A percentile compares a stretch with the other conserved stretches of the same genome.
phyloP scores from a whole-genome alignment of 352 stramenopile species.

The Pythium phragmiticola region DNA sequence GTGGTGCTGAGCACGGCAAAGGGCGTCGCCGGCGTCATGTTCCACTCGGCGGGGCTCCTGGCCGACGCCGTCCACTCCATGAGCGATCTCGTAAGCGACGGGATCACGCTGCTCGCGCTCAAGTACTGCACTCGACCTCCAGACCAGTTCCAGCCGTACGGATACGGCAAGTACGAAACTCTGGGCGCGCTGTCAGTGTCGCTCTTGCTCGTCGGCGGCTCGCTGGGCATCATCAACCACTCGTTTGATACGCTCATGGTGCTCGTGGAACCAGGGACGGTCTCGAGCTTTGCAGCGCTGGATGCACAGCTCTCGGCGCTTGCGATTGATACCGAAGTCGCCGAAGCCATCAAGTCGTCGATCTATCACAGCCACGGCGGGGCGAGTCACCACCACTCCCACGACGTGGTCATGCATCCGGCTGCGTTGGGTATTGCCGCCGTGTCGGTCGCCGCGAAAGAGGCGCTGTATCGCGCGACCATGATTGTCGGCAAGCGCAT shows the following conservation, averaged over 20 bases:
- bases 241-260: conserved; percentile 64
- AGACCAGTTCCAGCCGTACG: conserved; percentile 85
- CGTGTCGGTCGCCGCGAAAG: conserved; percentile 89
- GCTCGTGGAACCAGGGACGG: conserved; percentile 36
- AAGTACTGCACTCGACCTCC: conserved; percentile 90
- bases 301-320: conserved; percentile 28
- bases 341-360: conserved; percentile 39
- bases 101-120: conserved; percentile 91
- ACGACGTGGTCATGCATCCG: conserved; percentile 44
- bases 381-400: conserved; percentile 2
- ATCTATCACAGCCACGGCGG: conserved; percentile 10
- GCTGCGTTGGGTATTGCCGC: conserved; percentile 81
- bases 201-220: conserved; percentile 61
- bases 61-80: conserved; percentile 94
- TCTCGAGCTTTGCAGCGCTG: conserved; percentile 20
- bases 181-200: conserved; percentile 64
- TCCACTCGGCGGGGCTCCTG: conserved; percentile 89
- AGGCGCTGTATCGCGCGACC: conserved; percentile 92
- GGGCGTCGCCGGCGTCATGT: conserved; percentile 66
- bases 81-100: conserved; percentile 94
- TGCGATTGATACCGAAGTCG: conserved; percentile 30
- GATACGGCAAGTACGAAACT: conserved; percentile 78
- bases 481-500: conserved; percentile 85
- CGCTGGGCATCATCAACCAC: conserved; percentile 62
- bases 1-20: conserved; percentile 62